These are phyloP conservation scores for Escallonia rubra DNA, from an alignment of 129 eudicot genomes.

Conservation along the genomic window DNA sequence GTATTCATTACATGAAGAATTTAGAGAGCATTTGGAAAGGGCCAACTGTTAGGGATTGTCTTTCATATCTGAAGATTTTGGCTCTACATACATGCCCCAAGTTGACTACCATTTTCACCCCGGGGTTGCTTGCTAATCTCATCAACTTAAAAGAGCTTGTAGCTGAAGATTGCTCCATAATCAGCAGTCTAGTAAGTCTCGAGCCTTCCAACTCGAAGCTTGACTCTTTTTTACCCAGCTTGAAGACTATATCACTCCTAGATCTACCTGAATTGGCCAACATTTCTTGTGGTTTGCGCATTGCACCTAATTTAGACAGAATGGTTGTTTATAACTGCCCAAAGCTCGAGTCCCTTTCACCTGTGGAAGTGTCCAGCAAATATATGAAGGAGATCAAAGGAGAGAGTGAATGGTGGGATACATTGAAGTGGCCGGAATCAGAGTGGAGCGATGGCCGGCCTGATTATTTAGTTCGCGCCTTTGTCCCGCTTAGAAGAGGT, in stretches of 20 bases:
- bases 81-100: conserved; percentile 36
- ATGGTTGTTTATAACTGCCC: conserved; percentile 32
- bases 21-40: conserved; percentile 33
- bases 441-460: conserved; percentile 8
- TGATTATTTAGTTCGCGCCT: conserved; percentile 3
- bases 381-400: conserved; percentile 19
- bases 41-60: conserved; percentile 7
- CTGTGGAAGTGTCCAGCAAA: conserved; percentile 1
- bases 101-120: conserved; percentile 4
- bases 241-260: conserved; percentile 29
- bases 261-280: conserved; percentile 29
- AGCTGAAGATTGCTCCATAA: conserved; percentile 26
- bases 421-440: conserved; percentile 23
- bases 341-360: conserved; percentile 18
- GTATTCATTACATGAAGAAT: conserved; percentile 32
- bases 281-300: conserved; percentile 18
- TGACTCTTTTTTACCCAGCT: conserved; percentile 16
- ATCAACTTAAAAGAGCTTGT: conserved; percentile 17
- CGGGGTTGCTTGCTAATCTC: neutral
- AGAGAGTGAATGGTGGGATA: conserved; percentile 39
- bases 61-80: conserved; percentile 23
- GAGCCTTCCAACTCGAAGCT: neutral
- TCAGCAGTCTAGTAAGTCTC: conserved; percentile 6
- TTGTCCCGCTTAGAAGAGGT: conserved; percentile 9
- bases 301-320: conserved; percentile 17